Conservation (phyloP, 1,284 basidiomycete genomes). For the Trichosporon asahii region DNA sequence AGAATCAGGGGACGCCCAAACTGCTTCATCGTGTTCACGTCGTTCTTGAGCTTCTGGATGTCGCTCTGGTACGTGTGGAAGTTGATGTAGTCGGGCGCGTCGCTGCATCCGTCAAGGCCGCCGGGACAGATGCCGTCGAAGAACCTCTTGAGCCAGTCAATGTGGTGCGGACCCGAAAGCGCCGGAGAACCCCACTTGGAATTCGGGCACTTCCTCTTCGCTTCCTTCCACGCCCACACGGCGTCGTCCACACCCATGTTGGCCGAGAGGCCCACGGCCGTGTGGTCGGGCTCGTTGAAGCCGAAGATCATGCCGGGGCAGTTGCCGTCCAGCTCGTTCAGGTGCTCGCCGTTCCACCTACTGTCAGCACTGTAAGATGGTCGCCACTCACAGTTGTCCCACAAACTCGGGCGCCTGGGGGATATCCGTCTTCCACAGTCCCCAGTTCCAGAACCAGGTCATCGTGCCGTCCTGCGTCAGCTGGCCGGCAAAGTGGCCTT, state of each 20-base stretch:
- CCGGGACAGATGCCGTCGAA: conserved; percentile 8
- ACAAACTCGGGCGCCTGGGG: conserved; percentile 12
- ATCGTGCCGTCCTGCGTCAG: not conserved
- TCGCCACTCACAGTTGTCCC: not conserved
- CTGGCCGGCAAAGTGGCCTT: not conserved
- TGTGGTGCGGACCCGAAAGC: conserved; percentile 25
- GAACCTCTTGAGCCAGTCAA: conserved; percentile 33
- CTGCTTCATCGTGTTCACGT: conserved; percentile 27
- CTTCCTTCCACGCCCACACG: not conserved
- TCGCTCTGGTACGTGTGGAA: conserved; percentile 42
- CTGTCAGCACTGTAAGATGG: not conserved
- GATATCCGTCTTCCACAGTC: not conserved
- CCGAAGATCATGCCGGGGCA: conserved; percentile 5
- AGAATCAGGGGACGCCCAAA: conserved; percentile 34
- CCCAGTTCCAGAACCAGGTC: conserved; percentile 9
- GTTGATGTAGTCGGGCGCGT: conserved; percentile 37
- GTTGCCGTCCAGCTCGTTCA: not conserved
- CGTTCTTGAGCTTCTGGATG: conserved; percentile 31
- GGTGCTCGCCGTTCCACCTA: not conserved
- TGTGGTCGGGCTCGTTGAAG: conserved; percentile 14
- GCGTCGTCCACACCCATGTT: conserved; percentile 8
- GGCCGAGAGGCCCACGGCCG: not conserved
- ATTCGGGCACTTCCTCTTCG: not conserved
- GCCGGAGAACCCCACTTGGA: conserved; percentile 27
- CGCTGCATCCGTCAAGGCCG: conserved; percentile 25